Base-by-base conservation (phyloP, 2,329 filamentous ascomycete genomes). In the Phyllosticta citriasiana region DNA sequence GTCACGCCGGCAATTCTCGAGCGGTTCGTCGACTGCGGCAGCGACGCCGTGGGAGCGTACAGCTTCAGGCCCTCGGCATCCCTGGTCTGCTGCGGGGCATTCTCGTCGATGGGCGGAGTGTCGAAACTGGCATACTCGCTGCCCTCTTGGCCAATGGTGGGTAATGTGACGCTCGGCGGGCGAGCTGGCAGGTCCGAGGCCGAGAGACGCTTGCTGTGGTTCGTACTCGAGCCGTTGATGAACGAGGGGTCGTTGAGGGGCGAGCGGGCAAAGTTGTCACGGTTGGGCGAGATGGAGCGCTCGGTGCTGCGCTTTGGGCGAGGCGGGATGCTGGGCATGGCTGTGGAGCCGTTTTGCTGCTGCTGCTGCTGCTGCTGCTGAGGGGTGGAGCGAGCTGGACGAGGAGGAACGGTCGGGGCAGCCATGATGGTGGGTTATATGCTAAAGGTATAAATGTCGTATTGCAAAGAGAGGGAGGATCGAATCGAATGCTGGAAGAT, bases 71-170 rank as follows among this genome's bases (percentile, higher is more conserved):
- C 89, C 62, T 88, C 85, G 66, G 84, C 87, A 67, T 87, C 90
- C 69, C 89, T 85, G 22, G 87, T 92, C 73, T 94, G 87, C 68
- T 88, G 82, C 9, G 88, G 85, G 4, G 83, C 81, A 35, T 63
- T 66, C 40, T 65, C 67, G 62, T 67, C 70, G 33, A 69, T 73
- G 64, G 70, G 67, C 2, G 71, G 71, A 61, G 68, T 70, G 55
- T 68, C 70, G 40, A 74, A 66, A 24, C 51, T 53, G n/a, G 33
- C 54, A 76, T 97, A 97, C 77, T 97, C 93, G 66, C 81, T 85
- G 64, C 93, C 93, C 77, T 97, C 93, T 71, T 97, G 87, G 62
- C 93, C 93, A 60, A 96, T 82, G 0, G 88, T 88, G 16, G 93
- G 93, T 71, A 97, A 82, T 35, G 84, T 83, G 61, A 96, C 89